A percentile compares a stretch with the other conserved stretches of the same genome.
Conservation (phyloP, 805 yeast genomes). For the Wickerhamiella qilinensis region DNA sequence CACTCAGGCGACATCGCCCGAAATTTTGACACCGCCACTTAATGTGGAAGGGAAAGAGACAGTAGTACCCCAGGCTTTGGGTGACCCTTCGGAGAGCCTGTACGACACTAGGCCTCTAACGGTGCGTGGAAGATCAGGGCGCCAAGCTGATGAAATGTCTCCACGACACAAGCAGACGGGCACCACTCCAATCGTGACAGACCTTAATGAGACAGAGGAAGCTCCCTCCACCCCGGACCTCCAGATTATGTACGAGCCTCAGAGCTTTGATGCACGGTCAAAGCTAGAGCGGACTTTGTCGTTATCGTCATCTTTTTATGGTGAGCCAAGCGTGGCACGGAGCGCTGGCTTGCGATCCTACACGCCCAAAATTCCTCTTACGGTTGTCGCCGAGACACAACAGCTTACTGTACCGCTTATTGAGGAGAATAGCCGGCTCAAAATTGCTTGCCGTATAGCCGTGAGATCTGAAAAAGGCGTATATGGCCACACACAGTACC, state of each 20-base stretch:
- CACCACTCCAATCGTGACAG: background rate
- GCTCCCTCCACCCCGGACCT: background rate
- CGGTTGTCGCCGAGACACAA: background rate
- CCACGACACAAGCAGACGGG: too few species aligned
- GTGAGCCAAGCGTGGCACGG: background rate
- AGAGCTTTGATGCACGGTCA: background rate
- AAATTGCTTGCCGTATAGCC: background rate
- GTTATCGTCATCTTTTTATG: background rate
- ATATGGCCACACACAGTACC: background rate
- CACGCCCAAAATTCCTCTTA: background rate
- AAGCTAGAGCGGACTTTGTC: background rate
- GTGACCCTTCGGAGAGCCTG: too few species aligned
- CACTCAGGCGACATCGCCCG: background rate
- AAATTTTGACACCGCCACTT: background rate
- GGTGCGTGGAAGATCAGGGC: too few species aligned
- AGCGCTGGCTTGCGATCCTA: background rate
- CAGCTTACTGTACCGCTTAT: background rate
- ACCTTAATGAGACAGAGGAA: background rate
- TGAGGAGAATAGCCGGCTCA: background rate
- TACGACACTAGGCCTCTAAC: too few species aligned
- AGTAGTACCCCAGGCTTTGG: too few species aligned
- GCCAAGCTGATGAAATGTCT: too few species aligned
- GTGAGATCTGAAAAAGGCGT: background rate
- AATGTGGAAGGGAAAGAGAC: too few species aligned
- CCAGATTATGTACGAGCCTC: background rate